These are phyloP conservation scores for Fusarium udum DNA, from an alignment of 2,329 filamentous ascomycete genomes.

Conservation along the genomic window DNA sequence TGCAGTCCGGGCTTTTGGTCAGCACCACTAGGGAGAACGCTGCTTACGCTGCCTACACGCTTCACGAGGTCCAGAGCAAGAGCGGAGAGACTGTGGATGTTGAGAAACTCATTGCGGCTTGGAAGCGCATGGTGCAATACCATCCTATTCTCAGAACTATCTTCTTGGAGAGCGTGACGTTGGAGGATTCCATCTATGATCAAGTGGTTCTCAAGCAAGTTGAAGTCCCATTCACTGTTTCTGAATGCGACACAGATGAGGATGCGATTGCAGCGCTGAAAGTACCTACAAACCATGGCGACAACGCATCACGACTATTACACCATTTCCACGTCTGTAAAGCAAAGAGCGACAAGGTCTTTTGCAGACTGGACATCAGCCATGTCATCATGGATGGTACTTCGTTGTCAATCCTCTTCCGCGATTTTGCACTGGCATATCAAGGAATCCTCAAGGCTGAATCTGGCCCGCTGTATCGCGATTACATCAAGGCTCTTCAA, in stretches of 20 bases:
- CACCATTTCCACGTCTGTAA: slow-evolving; percentile 34
- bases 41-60: slow-evolving; percentile 47
- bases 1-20: slow-evolving; percentile 52
- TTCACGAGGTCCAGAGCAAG: slow-evolving; percentile 37
- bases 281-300: slow-evolving; percentile 2
- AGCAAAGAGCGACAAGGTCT: slow-evolving; percentile 34
- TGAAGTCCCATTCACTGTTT: slow-evolving; percentile 5
- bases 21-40: slow-evolving; percentile 53
- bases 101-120: slow-evolving; percentile 17
- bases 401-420: slow-evolving; percentile 34
- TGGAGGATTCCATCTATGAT: slow-evolving; percentile 55
- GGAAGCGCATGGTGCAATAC: slow-evolving; percentile 55
- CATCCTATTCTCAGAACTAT: slow-evolving; percentile 58
- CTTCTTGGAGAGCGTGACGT: slow-evolving; percentile 58
- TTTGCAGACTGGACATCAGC: slow-evolving; percentile 37
- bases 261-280: slow-evolving; percentile 5
- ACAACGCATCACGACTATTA: not conserved
- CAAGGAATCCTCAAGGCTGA: not conserved
- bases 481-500: slow-evolving; percentile 27
- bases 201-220: slow-evolving; percentile 53
- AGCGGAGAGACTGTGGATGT: slow-evolving; percentile 33
- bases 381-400: slow-evolving; percentile 38
- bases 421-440: slow-evolving; percentile 30
- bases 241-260: slow-evolving; percentile 20
- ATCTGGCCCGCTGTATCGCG: slow-evolving; percentile 26